These are phyloP conservation scores for Ustilaginoidea virens DNA, from an alignment of 2,329 filamentous ascomycete genomes.

Conservation along the genomic window DNA sequence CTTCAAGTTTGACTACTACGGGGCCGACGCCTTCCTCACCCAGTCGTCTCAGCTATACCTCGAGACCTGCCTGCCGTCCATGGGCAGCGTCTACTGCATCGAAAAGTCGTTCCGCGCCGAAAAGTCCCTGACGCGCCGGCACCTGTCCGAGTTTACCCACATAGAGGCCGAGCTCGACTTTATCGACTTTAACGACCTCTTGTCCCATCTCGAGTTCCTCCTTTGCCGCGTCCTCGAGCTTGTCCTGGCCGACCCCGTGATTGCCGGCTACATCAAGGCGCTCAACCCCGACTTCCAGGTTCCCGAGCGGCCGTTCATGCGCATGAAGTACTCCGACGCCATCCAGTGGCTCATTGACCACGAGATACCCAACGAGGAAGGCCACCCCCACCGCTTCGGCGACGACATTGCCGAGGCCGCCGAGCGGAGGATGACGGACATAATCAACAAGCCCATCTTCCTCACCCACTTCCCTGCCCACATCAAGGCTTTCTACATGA, in stretches of 20 bases:
- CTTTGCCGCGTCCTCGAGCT: constrained; percentile 75
- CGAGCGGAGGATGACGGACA: constrained; percentile 92
- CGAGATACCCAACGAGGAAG: constrained; percentile 86
- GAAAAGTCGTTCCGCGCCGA: constrained; percentile 98
- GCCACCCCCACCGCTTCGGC: constrained; percentile 76
- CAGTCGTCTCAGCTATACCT: constrained; percentile 97
- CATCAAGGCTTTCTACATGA: constrained; percentile 99
- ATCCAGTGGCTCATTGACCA: constrained; percentile 88
- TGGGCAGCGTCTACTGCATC: constrained; percentile 95
- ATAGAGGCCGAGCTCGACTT: constrained; percentile 94
- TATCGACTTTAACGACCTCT: constrained; percentile 80
- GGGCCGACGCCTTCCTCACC: constrained; percentile 80
- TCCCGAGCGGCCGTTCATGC: constrained; percentile 73
- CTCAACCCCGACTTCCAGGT: constrained; percentile 84
- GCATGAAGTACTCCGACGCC: constrained; percentile 89
- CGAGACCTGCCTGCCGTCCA: constrained; percentile 77
- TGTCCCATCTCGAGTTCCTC: constrained; percentile 73
- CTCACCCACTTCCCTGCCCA: constrained; percentile 92
- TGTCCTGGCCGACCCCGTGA: constrained; percentile 56
- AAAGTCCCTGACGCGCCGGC: constrained; percentile 85
- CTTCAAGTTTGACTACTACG: constrained; percentile 82
- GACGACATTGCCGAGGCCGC: constrained; percentile 98
- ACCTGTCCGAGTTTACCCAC: constrained; percentile 93
- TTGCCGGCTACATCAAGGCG: constrained; percentile 58
- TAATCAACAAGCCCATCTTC: constrained; percentile 89